Evolutionary conservation across 1,284 basidiomycete genomes (phyloP), one percentile per base, ranked within the genome.

Genomic region (Trametes polyzona): DNA sequence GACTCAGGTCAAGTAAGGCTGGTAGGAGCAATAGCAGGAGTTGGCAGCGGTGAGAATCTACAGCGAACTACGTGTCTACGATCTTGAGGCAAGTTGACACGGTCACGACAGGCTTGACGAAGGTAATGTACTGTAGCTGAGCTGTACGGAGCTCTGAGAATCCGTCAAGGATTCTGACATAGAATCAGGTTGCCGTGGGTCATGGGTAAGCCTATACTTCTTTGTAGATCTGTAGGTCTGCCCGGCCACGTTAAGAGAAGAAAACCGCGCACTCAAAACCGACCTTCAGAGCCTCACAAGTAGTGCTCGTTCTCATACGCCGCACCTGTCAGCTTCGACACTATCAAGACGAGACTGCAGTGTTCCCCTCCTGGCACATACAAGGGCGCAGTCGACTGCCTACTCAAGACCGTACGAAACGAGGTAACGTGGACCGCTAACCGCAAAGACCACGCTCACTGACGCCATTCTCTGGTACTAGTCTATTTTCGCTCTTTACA

Each of bases 321-420:
- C n/a, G n/a, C n/a, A n/a, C n/a, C n/a, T n/a, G 12, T 12, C 30
- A 87, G 84, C 3, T 88, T 89, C 68, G 87, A 90, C 67, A 90
- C 87, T 14, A 80, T 92, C 66, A 91, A 92, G 70, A 87, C 88
- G 2, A 83, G 89, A 17, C 71, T 92, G 67, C 90, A 61, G 71
- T 90, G 88, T 67, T 80, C 84, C 14, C 83, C 87, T n/a, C 75
- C 81, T n/a, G 87, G 85, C 37, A 84, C 83, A 14, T 90, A 90
- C 69, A 74, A 73, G 23, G 83, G 86, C 23, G 86, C 89, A 2
- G 63, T 90, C 14, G 88, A 92, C 64, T 88, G 86, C 57, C 72
- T 92, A 24, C 66, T 77, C 37, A 82, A 83, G 61, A 86, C 85
- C 5, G 72, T 91, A 12, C 77, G 81, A 48, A 83, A 83, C 37